Evolutionary conservation across 2,329 filamentous ascomycete genomes (phyloP).

Genomic region (Teratosphaeria destructans): DNA sequence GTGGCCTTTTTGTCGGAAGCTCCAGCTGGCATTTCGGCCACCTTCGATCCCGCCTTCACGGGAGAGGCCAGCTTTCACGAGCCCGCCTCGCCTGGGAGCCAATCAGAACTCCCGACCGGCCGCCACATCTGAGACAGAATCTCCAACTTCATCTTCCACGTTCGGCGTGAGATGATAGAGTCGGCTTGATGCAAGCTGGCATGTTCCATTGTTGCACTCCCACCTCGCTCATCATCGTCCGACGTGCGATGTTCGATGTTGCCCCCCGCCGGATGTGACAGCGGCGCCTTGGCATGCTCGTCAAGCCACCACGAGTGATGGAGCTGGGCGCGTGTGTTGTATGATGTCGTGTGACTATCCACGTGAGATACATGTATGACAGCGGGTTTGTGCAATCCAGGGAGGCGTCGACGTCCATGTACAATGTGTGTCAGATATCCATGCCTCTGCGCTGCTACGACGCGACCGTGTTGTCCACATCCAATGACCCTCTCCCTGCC

Average conservation of each 20-base stretch:
- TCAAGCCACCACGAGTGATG: too few relatives aligned
- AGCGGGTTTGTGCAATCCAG: too few relatives aligned
- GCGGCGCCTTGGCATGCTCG: too few relatives aligned
- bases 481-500: too few relatives aligned
- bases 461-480: too few relatives aligned
- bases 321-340: not conserved
- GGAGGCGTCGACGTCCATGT: too few relatives aligned
- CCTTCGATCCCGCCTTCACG: not conserved
- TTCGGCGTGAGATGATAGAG: not conserved
- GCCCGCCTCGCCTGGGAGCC: not conserved
- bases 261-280: too few relatives aligned
- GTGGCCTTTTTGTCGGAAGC: not conserved
- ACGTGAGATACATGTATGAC: not conserved
- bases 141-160: not conserved
- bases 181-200: not conserved
- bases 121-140: not conserved
- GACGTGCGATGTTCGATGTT: too few relatives aligned
- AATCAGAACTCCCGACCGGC: not conserved
- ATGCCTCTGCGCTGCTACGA: not conserved
- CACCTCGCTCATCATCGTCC: not conserved
- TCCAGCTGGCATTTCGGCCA: constrained; percentile 1
- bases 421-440: too few relatives aligned
- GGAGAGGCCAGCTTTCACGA: constrained; percentile 2
- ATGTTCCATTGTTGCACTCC: not conserved
- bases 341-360: not conserved